A percentile compares a stretch with the other conserved stretches of the same genome.
Conservation (phyloP, 305 asterid species). For the Fraxinus baroniana region DNA sequence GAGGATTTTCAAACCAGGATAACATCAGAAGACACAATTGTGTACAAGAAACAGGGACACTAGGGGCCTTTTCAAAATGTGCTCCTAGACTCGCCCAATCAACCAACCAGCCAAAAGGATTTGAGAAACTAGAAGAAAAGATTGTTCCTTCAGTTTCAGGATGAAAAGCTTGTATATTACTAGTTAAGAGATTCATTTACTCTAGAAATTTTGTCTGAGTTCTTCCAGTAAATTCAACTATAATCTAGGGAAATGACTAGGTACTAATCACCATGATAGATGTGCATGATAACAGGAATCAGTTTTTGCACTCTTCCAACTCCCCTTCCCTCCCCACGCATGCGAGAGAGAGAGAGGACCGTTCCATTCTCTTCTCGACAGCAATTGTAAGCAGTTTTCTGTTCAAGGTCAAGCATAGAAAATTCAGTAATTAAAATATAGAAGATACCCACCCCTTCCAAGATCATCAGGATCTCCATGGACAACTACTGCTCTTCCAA, state of each 20-base stretch:
- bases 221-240: background rate
- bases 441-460: slow-evolving; percentile 63
- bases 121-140: background rate
- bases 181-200: background rate
- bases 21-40: background rate
- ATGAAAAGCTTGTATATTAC: background rate
- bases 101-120: background rate
- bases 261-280: background rate
- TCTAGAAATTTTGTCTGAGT: background rate
- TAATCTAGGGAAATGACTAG: background rate
- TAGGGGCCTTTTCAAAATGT: background rate
- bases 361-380: background rate
- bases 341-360: background rate
- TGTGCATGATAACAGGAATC: background rate
- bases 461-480: slow-evolving; percentile 97
- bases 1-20: background rate
- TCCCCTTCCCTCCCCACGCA: background rate
- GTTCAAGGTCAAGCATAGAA: background rate
- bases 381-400: background rate
- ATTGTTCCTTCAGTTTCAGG: background rate
- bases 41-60: background rate
- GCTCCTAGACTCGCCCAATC: background rate
- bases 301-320: background rate
- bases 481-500: slow-evolving; percentile 96
- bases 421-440: background rate